A percentile compares a stretch with the other conserved stretches of the same genome.
These are phyloP conservation scores for Kuraishia hungarica DNA, from an alignment of 805 yeast species.

Conservation along the genomic window DNA sequence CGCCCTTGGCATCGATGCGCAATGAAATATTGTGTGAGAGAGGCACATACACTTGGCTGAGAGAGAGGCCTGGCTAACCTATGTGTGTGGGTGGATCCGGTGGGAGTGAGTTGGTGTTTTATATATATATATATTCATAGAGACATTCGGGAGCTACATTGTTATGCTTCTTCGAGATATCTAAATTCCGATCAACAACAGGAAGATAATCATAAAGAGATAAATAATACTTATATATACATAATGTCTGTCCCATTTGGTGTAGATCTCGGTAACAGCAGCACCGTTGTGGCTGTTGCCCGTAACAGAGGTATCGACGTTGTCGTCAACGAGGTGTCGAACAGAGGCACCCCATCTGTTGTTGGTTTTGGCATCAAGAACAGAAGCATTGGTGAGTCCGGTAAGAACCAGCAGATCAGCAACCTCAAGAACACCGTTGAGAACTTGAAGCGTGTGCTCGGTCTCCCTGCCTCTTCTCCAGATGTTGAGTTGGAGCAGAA, in stretches of 20 bases:
- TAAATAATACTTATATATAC: not conserved
- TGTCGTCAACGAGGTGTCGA: constrained; percentile 96
- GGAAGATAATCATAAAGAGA: not conserved
- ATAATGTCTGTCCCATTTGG: constrained; percentile 91
- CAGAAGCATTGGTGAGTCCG: constrained; percentile 92
- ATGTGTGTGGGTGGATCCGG: not conserved
- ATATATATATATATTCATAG: no score
- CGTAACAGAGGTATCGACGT: constrained; percentile 98
- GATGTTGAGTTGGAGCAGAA: constrained; percentile 69
- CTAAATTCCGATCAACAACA: not conserved
- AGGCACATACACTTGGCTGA: not conserved
- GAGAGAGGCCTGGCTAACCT: not conserved
- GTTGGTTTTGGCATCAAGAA: constrained; percentile 88
- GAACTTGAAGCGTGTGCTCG: constrained; percentile 87
- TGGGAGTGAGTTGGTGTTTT: no score
- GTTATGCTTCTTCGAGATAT: not conserved
- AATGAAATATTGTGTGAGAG: not conserved
- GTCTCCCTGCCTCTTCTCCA: constrained; percentile 66
- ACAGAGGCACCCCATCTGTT: constrained; percentile 84
- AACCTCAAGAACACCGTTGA: constrained; percentile 95
- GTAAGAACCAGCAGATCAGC: constrained; percentile 93
- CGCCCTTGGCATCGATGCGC: not conserved
- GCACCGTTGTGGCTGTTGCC: constrained; percentile 92
- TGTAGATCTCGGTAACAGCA: constrained; percentile 94
- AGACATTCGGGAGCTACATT: no score